Evolutionary conservation across 2,329 filamentous ascomycete species (phyloP).

Genomic region (Pseudocercospora fuligena): DNA sequence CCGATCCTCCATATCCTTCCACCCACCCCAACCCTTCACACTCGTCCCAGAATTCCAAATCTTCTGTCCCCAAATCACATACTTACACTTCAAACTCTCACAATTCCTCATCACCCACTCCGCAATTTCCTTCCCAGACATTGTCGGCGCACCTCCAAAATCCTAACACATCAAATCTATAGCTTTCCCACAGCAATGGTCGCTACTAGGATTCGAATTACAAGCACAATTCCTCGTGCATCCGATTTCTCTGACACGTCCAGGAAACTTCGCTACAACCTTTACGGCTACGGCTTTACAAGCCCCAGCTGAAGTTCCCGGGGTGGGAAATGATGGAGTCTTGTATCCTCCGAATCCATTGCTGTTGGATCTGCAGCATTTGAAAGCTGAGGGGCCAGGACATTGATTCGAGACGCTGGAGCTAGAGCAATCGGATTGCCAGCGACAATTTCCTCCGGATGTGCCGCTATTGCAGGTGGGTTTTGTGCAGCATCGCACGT

Average conservation of each 20-base stretch:
- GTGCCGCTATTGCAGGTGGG: slow-evolving; percentile 8
- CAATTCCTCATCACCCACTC: slow-evolving; percentile 17
- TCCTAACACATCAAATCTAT: slow-evolving; percentile 18
- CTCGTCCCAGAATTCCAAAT: slow-evolving; percentile 7
- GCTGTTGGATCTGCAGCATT: slow-evolving; percentile 8
- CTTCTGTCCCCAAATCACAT: slow-evolving; percentile 11
- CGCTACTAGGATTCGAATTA: not conserved
- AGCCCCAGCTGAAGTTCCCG: not conserved
- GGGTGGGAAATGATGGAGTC: not conserved
- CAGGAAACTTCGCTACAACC: not conserved
- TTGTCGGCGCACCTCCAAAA: slow-evolving; percentile 6
- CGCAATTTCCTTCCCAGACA: slow-evolving; percentile 11
- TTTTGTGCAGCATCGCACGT: slow-evolving; percentile 16
- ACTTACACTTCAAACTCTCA: slow-evolving; percentile 7
- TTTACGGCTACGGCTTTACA: slow-evolving; percentile 6
- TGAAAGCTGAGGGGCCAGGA: slow-evolving; percentile 8
- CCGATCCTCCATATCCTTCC: slow-evolving; percentile 5
- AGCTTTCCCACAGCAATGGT: slow-evolving; percentile 17
- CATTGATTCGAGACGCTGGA: slow-evolving; percentile 9
- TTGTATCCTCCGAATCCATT: slow-evolving; percentile 10
- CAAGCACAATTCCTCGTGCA: slow-evolving; percentile 14
- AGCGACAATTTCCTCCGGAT: slow-evolving; percentile 12
- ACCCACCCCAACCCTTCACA: slow-evolving; percentile 8
- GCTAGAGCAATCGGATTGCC: slow-evolving; percentile 11
- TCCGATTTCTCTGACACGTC: slow-evolving; percentile 4